Evolutionary conservation across 2,329 filamentous ascomycete genomes (phyloP), one percentile per base, ranked within the genome.

Genomic region (Phaeosphaeriaceae sp.): DNA sequence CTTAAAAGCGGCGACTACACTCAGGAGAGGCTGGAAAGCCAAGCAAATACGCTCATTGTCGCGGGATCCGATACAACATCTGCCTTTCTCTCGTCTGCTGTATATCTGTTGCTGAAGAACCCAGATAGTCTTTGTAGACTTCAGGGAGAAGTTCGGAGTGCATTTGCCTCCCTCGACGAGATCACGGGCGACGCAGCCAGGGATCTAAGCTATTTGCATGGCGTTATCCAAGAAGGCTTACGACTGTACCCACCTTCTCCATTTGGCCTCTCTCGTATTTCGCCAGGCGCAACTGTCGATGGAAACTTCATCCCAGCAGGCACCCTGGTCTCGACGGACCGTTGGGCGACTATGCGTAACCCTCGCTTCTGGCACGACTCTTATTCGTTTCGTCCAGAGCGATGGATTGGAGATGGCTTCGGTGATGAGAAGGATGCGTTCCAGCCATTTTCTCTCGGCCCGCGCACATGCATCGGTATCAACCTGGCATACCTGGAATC

Each of bases 391-490:
- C 42, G 67, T 1, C 74, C 75, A 1, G 72, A 76, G 36, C 61
- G 75, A 8, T 78, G 72, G 72, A 11, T 8, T 3, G 17, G 9
- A 6, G 36, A 38, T 6, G 4, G 12, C 21, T 13, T 52, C 45
- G n/a, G 55, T 53, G 34, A 62, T 60, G 15, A 60, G 63, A 35
- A 68, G 64, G 5, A 35, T 9, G 53, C 50, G 9, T 43, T 40
- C 12, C 53, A 53, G 15, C 50, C 53, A 15, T 75, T 74, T 50
- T 55, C 59, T 1, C 46, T 67, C 13, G 75, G 75, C 1, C 66
- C 72, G 6, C 55, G 73, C 23, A 64, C 56, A 15, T 76, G 74
- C 39, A 44, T 74, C 6, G 73, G 73, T 23, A 8, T 23, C 5
- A 23, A 23, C 21, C 21, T 23, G 21, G 21, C 21, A 4, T 23